These are phyloP conservation scores for Rosa multiflora DNA, from an alignment of 306 rosid species.

Conservation along the genomic window DNA sequence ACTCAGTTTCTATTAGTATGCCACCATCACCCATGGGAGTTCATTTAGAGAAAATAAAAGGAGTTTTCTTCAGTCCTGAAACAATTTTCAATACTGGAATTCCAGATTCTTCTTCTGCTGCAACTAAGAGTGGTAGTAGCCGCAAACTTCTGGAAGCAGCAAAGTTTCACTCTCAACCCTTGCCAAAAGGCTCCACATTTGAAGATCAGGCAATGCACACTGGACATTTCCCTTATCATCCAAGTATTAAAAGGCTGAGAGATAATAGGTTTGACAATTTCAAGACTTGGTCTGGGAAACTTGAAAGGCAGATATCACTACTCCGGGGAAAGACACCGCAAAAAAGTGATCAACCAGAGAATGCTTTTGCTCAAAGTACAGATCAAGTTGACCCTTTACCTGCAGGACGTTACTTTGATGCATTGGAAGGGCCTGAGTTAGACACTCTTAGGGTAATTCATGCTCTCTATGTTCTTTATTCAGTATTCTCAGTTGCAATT, in stretches of 20 bases:
- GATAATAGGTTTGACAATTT: constrained; percentile 74
- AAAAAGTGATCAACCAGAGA: constrained; percentile 22
- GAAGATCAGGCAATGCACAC: constrained; percentile 17
- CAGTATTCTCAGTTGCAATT: neutral
- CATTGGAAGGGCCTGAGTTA: constrained; percentile 52
- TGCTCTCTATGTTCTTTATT: neutral
- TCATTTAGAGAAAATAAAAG: constrained; percentile 28
- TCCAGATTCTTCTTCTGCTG: constrained; percentile 16
- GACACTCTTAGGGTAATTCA: constrained; percentile 69
- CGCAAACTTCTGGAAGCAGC: constrained; percentile 29
- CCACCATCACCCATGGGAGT: constrained; percentile 49
- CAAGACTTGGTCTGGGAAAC: constrained; percentile 75
- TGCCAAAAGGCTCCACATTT: constrained; percentile 32
- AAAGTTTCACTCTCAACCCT: constrained; percentile 72
- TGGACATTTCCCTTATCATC: constrained; percentile 23
- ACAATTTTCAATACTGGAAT: constrained; percentile 22
- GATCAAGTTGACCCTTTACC: constrained; percentile 44
- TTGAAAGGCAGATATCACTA: constrained; percentile 66
- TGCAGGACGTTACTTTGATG: constrained; percentile 59
- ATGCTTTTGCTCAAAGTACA: constrained; percentile 13
- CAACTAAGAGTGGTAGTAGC: neutral
- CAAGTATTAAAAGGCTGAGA: constrained; percentile 35
- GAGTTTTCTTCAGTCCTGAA: constrained; percentile 46
- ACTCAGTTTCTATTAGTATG: constrained; percentile 74
- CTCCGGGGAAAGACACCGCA: constrained; percentile 53